These are phyloP conservation scores for Leccinum rimulosum DNA, from an alignment of 768 basidiomycete species.

Conservation along the genomic window DNA sequence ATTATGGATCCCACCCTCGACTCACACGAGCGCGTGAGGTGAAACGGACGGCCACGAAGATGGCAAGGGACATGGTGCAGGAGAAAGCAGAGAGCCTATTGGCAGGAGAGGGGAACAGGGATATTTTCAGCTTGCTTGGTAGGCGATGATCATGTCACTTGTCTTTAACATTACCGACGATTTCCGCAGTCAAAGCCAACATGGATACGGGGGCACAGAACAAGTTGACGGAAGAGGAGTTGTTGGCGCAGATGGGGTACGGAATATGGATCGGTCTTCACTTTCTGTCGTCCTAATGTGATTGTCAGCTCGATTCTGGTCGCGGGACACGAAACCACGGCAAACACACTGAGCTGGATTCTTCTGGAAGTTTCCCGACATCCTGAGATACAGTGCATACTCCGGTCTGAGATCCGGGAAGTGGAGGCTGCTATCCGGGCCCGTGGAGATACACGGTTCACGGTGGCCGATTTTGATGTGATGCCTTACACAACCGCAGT, in stretches of 20 bases:
- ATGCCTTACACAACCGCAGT: constrained; percentile 46
- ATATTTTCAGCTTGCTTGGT: constrained; percentile 40
- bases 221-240: constrained; percentile 21
- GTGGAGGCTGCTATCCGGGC: constrained; percentile 7
- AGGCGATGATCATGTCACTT: neutral
- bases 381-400: constrained; percentile 54
- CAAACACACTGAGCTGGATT: constrained; percentile 58
- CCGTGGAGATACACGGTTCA: constrained; percentile 14
- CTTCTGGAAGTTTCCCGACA: constrained; percentile 60
- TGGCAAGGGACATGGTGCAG: constrained; percentile 14
- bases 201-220: constrained; percentile 25
- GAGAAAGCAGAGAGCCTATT: constrained; percentile 16
- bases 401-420: constrained; percentile 40
- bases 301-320: constrained; percentile 43
- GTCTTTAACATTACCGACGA: neutral
- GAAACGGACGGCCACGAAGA: neutral
- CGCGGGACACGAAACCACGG: constrained; percentile 61
- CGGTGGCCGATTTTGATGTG: constrained; percentile 43
- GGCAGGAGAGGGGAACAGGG: constrained; percentile 14
- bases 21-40: constrained; percentile 16
- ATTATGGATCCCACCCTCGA: constrained; percentile 24
- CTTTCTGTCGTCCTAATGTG: neutral
- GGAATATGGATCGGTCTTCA: neutral
- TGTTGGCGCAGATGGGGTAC: constrained; percentile 21
- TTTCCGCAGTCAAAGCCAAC: constrained; percentile 25